phyloP scores from a whole-genome alignment of 1,284 basidiomycete species.

The Papiliotrema nemorosa region DNA sequence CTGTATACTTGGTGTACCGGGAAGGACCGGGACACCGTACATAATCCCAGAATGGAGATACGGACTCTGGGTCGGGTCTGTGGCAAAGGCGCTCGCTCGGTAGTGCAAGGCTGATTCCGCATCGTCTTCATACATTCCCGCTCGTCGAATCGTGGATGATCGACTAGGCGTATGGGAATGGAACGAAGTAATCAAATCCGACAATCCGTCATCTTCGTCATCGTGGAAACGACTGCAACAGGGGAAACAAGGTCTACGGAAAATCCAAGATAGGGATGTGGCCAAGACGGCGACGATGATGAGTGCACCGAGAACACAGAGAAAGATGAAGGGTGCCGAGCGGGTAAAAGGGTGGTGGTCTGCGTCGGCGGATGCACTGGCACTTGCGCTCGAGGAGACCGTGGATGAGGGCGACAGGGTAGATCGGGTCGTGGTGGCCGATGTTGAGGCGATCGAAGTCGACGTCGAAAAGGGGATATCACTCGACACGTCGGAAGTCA shows the following conservation, averaged over 20 bases:
- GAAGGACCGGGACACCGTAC: too few species aligned
- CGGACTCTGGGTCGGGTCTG: conserved; percentile 9
- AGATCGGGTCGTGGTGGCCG: background rate
- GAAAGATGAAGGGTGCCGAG: conserved; percentile 25
- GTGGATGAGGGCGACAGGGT: conserved; percentile 2
- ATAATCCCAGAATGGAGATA: conserved; percentile 30
- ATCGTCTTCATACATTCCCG: conserved; percentile 1
- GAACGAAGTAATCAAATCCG: conserved; percentile 23
- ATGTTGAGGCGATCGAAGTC: too few species aligned
- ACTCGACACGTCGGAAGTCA: too few species aligned
- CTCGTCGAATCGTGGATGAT: conserved; percentile 5
- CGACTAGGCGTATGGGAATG: conserved; percentile 7
- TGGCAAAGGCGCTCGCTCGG: conserved; percentile 17
- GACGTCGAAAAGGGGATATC: too few species aligned
- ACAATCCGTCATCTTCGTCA: conserved; percentile 26
- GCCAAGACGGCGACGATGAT: conserved; percentile 20
- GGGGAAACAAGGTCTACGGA: conserved; percentile 7
- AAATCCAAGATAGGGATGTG: conserved; percentile 17
- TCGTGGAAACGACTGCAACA: conserved; percentile 6
- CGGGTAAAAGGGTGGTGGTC: conserved; percentile 16
- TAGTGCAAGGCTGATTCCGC: conserved; percentile 8
- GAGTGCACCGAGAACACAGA: conserved; percentile 24
- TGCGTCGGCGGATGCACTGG: too few species aligned
- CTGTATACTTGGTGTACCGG: conserved; percentile 1
- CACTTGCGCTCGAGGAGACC: background rate